Conservation (phyloP, 2,329 filamentous ascomycete species). For the Pestalotiopsis fici region DNA sequence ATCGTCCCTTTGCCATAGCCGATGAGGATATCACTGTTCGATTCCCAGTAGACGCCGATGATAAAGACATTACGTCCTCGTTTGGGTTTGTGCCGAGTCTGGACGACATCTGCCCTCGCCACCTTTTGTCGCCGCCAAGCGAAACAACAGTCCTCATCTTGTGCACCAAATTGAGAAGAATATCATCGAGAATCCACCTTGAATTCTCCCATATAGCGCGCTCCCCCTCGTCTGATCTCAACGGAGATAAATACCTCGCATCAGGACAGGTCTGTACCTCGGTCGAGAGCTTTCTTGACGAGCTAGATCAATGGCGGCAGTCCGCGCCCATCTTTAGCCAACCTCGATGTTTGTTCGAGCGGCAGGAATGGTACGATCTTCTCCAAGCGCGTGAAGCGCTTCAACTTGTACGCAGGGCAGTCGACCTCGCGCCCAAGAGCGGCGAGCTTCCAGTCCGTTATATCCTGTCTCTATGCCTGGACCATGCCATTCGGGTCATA, state of each 20-base stretch:
- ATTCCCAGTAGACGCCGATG: conserved; percentile 35
- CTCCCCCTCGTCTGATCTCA: not conserved
- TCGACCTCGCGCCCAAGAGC: conserved; percentile 37
- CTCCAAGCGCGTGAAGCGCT: conserved; percentile 40
- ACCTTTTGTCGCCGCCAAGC: conserved; percentile 14
- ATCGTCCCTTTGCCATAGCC: conserved; percentile 40
- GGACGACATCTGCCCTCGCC: conserved; percentile 10
- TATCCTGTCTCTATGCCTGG: conserved; percentile 32
- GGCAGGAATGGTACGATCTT: conserved; percentile 44
- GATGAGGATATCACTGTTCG: conserved; percentile 37
- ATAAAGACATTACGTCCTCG: conserved; percentile 28
- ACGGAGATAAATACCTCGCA: conserved; percentile 6
- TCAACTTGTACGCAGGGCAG: conserved; percentile 38
- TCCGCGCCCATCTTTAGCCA: conserved; percentile 30
- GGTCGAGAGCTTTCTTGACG: conserved; percentile 28
- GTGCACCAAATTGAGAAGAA: conserved; percentile 36
- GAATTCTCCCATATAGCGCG: conserved; percentile 21
- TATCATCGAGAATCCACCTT: conserved; percentile 39
- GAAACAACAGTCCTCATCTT: conserved; percentile 40
- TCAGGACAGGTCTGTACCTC: conserved; percentile 24
- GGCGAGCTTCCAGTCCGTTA: conserved; percentile 32
- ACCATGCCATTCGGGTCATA: conserved; percentile 37
- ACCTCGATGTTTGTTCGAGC: conserved; percentile 41
- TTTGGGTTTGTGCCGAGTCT: not conserved
- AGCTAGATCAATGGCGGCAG: conserved; percentile 36